phyloP scores from a whole-genome alignment of 768 basidiomycete species.

The Sporobolomyces pararoseus region DNA sequence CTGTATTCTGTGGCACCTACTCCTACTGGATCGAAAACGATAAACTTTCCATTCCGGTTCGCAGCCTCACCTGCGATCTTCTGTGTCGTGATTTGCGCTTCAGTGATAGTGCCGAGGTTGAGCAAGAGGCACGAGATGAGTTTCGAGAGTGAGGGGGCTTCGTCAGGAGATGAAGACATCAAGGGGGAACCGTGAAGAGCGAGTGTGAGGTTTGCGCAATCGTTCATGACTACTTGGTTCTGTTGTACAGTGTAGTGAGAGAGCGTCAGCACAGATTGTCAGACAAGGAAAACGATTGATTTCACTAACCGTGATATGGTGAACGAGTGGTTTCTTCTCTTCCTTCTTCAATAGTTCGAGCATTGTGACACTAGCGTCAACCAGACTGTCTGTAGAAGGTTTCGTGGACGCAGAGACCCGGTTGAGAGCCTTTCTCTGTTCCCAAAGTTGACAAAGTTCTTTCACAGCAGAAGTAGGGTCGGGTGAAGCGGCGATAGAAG shows the following conservation, averaged over 20 bases:
- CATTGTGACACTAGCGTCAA: conserved; percentile 54
- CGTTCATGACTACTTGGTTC: conserved; percentile 36
- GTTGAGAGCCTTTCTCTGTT: conserved; percentile 49
- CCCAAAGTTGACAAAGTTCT: conserved; percentile 52
- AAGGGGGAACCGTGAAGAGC: conserved; percentile 86
- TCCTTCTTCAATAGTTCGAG: conserved; percentile 56
- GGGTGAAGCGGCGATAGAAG: conserved; percentile 70
- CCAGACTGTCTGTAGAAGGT: conserved; percentile 24
- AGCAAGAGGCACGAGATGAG: conserved; percentile 68
- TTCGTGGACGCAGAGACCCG: too few relatives aligned
- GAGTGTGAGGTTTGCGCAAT: conserved; percentile 65
- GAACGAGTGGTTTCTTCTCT: conserved; percentile 63
- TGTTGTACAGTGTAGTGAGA: neutral
- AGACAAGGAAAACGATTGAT: too few relatives aligned
- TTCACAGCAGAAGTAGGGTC: conserved; percentile 44
- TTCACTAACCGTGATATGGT: conserved; percentile 57
- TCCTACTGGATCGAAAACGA: conserved; percentile 89
- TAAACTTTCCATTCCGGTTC: conserved; percentile 65
- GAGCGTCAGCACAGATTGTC: too few relatives aligned
- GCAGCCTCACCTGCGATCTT: conserved; percentile 56
- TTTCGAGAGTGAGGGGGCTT: conserved; percentile 72
- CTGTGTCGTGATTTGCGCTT: conserved; percentile 65
- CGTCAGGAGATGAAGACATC: conserved; percentile 79
- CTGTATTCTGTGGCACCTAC: conserved; percentile 76
- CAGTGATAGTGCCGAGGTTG: conserved; percentile 77